Percentiles rank a stretch among this genome's conserved stretches.
Evolutionary conservation across 2,329 filamentous ascomycete species (phyloP).

Genomic region (Anisogramma anomala): DNA sequence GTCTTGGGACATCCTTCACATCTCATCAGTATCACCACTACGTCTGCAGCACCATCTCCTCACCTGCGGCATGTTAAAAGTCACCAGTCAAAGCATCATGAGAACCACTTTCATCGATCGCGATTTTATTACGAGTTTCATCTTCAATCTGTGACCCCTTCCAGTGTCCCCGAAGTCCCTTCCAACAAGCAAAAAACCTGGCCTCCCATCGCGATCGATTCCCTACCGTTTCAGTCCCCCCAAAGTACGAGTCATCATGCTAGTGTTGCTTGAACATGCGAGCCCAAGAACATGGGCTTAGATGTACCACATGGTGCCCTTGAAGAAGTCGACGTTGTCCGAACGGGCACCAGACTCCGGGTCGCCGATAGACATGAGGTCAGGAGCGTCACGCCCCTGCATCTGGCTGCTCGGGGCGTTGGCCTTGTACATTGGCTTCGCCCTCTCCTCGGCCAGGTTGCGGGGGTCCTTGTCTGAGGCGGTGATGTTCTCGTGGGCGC

Average conservation of each 20-base stretch:
- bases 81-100: too few relatives aligned
- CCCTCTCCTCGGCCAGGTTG: constrained; percentile 7
- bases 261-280: background rate
- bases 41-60: too few relatives aligned
- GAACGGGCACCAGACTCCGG: constrained; percentile 6
- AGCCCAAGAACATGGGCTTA: constrained; percentile 16
- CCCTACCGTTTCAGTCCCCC: background rate
- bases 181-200: too few relatives aligned
- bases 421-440: constrained; percentile 25
- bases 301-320: constrained; percentile 34
- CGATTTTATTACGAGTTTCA: too few relatives aligned
- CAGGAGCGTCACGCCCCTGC: constrained; percentile 15
- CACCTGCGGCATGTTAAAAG: too few relatives aligned
- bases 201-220: too few relatives aligned
- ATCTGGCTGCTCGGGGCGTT: constrained; percentile 15
- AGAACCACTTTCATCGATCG: too few relatives aligned
- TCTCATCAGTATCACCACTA: too few relatives aligned
- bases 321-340: constrained; percentile 21
- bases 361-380: constrained; percentile 22
- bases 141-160: too few relatives aligned
- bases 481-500: constrained; percentile 52
- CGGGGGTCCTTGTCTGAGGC: constrained; percentile 32
- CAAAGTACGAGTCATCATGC: background rate
- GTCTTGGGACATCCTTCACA: too few relatives aligned
- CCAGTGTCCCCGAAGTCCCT: too few relatives aligned